Evolutionary conservation across 495 filamentous ascomycete species (phyloP), one percentile per base, ranked within the genome.

Genomic region (Saxophila tyrrhenica): DNA sequence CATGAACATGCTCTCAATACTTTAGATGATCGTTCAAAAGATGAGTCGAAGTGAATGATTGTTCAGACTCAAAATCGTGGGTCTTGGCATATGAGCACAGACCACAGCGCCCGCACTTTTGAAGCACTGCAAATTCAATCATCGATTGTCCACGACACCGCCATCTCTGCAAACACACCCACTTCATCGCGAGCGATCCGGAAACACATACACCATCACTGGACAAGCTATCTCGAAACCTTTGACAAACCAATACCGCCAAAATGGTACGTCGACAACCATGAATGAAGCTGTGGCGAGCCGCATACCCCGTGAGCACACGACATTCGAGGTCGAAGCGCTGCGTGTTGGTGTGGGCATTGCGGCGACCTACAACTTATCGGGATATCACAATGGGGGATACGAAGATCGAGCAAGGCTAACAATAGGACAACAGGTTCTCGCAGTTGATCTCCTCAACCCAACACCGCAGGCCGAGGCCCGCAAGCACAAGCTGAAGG

Each of bases 401-500:
- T 17, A 17, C 7, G 8, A 44, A n/a, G 32, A 55, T 16, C 20
- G 50, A 21, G 32, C 38, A 3, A 39, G 22, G 21, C 50, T 48
- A 25, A 48, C 17, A 44, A 23, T 8, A 25, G 7, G 3, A 5
- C 20, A 16, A 13, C 48, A 98, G 92, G 89, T 95, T 90, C 89
- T 98, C 82, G 91, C 92, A 74, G 85, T 96, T 80, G 92, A 98
- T 84, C 90, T 98, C 64, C 86, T 98, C 74, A 96, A 98, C 84
- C 92, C 92, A 65, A 84, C 82, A 68, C 89, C 92, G 70, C 86
- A 86, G 69, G 81, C 89, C 67, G 92, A 98, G 83, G 89, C 87
- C 60, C 83, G 87, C 74, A 96, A 95, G 82, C 92, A 98, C 83
- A 98, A 98, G 86, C 84, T 98, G 65, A 98, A 98, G 91, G 90